Percentiles rank a stretch among this genome's conserved stretches.
These are phyloP conservation scores for Moesziomyces aphidis DNA, from an alignment of 1,284 basidiomycete genomes.

Conservation along the genomic window DNA sequence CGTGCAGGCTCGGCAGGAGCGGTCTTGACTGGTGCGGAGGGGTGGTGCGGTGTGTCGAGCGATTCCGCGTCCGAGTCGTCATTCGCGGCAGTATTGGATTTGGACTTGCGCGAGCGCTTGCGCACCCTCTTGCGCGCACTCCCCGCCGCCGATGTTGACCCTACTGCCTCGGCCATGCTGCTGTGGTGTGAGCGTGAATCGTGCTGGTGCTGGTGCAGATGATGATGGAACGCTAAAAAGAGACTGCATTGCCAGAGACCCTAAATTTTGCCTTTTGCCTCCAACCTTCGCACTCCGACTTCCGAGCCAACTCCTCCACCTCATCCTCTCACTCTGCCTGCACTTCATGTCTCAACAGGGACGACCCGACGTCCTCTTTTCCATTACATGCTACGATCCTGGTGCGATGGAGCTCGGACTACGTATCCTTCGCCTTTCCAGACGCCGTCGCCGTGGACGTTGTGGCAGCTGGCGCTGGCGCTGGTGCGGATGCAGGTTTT, in stretches of 20 bases:
- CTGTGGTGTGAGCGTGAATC: no score
- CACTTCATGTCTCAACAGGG: no score
- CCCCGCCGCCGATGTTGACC: constrained; percentile 13
- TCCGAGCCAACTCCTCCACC: background rate
- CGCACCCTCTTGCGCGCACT: constrained; percentile 25
- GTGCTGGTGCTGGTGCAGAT: background rate
- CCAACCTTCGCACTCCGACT: background rate
- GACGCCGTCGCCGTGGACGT: no score
- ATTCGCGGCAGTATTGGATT: constrained; percentile 1
- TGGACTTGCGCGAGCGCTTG: constrained; percentile 16
- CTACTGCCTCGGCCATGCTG: constrained; percentile 11
- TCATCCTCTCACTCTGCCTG: background rate
- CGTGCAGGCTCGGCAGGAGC: background rate
- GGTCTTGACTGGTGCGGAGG: background rate
- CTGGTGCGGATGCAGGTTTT: constrained; percentile 1
- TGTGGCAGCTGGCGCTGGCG: background rate
- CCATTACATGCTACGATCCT: background rate
- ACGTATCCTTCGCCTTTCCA: constrained; percentile 22
- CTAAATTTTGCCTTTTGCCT: background rate
- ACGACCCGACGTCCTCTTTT: background rate
- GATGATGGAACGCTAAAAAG: background rate
- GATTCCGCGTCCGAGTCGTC: constrained; percentile 9
- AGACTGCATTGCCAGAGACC: background rate
- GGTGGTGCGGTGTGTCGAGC: constrained; percentile 3
- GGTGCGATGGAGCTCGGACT: background rate